Conservation (phyloP, 169 alveolate genomes). For the Eimeria brunetti region DNA sequence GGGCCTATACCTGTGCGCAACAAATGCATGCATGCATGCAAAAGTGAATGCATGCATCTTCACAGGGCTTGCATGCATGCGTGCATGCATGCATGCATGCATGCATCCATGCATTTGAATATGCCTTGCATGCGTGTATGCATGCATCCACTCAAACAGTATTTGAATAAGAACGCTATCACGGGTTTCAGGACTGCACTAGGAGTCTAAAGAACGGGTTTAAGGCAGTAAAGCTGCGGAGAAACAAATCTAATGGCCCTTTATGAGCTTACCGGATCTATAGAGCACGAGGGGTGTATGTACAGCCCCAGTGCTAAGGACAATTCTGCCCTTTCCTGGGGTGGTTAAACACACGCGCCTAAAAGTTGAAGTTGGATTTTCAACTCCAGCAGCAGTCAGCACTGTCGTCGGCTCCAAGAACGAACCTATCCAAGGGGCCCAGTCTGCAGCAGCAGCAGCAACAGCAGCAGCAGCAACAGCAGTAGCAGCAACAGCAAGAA, state of each 20-base stretch:
- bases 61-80: no score
- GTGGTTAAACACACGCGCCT: conserved; percentile 69
- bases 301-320: conserved; percentile 85
- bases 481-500: no score
- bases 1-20: conserved; percentile 24
- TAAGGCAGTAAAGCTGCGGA: no score
- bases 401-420: conserved; percentile 72
- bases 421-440: conserved; percentile 80
- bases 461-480: neutral
- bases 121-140: no score
- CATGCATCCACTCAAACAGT: neutral
- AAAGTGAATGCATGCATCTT: neutral
- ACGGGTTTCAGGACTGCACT: neutral
- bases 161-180: neutral
- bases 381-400: conserved; percentile 46
- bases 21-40: neutral
- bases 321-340: conserved; percentile 47
- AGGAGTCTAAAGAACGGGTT: no score
- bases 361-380: conserved; percentile 12
- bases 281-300: conserved; percentile 84
- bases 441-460: conserved; percentile 49
- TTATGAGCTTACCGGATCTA: conserved; percentile 78
- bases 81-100: no score
- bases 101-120: no score
- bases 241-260: neutral